Base-by-base conservation (phyloP, 2,329 filamentous ascomycete species). In the Magnaporthales sp. region DNA sequence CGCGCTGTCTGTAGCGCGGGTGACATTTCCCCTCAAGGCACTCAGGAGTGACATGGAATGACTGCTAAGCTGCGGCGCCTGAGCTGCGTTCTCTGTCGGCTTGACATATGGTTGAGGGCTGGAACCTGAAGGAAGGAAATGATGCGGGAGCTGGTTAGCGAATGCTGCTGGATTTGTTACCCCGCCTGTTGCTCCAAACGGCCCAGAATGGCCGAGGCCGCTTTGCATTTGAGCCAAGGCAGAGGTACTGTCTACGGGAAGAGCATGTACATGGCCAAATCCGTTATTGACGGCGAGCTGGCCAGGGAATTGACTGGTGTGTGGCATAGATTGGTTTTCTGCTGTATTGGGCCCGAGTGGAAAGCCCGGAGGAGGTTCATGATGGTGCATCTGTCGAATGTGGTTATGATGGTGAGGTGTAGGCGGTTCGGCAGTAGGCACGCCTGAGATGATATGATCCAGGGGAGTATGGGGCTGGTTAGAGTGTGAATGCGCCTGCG, bases 361-460 rank as follows among this genome's bases (percentile, higher is more conserved):
- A 66, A 85, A 86, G 4, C 78, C 75, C 9, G 83, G 83, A 8
- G 82, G 80, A 27, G 79, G 79, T 32, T 80, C 79, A 69, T 83
- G 78, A 64, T 75, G 77, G 54, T 77, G 77, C 65, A 81, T 75
- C 27, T 26, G 79, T 30, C 82, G 81, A 56, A 77, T 74, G 15
- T 83, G 79, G 64, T 84, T 82, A 67, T 84, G 81, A 72, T 86
- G 83, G 63, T 88, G 86, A 7, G 87, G 86, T 58, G 83, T 85
- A 56, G 78, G 79, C 15, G 87, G 85, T 72, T 84, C 81, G 30
- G 82, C n/a, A 51, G 29, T 74, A 26, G 82, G 80, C 29, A 83
- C 80, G 5, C 75, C 73, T 64, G 80, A 76, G 11, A 60, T 24
- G 22, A 80, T 79, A 68, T 86, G 84, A 15, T 89, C 85, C 32